Conservation (phyloP, 257 asterid species). For the Solanum sitiens region DNA sequence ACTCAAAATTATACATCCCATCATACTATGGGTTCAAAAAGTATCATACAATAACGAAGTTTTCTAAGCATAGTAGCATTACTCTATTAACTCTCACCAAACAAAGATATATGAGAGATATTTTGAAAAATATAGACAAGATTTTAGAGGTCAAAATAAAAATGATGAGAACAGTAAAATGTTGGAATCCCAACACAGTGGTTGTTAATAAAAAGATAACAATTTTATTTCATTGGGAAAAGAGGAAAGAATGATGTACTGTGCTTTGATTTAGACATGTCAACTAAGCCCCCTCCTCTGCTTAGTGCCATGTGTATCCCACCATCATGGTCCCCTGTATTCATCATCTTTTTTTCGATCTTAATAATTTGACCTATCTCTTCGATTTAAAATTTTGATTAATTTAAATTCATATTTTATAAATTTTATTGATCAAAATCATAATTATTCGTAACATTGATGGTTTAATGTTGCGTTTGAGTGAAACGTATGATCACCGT, state of each 20-base stretch:
- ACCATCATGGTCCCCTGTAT: constrained; percentile 25
- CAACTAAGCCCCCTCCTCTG: neutral
- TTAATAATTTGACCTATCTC: neutral
- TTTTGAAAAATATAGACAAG: neutral
- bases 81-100: neutral
- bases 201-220: neutral
- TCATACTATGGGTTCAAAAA: too few species aligned
- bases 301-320: constrained; percentile 13
- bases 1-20: too few species aligned
- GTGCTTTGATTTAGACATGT: neutral
- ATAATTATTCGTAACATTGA: neutral
- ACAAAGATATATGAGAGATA: neutral
- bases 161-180: neutral
- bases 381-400: fast-evolving
- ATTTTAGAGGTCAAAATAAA: neutral
- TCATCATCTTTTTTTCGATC: neutral
- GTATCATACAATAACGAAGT: too few species aligned
- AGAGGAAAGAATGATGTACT: neutral
- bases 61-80: too few species aligned
- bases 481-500: neutral
- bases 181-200: neutral
- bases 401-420: neutral
- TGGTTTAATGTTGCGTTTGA: neutral
- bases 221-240: neutral
- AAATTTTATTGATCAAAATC: fast-evolving